A percentile compares a stretch with the other conserved stretches of the same genome.
Evolutionary conservation across 108 stramenopile species (phyloP).

Genomic region (Phaeodactylum tricornutum): DNA sequence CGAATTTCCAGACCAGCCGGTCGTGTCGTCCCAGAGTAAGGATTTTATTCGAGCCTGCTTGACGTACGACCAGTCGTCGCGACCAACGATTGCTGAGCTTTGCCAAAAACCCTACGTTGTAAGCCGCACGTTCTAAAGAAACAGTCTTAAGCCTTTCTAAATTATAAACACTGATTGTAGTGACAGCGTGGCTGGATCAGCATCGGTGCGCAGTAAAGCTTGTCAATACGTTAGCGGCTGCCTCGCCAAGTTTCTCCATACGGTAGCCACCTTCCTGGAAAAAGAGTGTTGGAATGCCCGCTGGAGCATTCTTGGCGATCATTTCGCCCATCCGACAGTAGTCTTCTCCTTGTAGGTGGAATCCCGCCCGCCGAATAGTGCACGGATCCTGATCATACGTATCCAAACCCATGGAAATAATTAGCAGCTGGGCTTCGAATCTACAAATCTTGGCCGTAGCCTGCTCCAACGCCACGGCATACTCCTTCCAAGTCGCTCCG

Average conservation of each 20-base stretch:
- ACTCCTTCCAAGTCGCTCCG: constrained; percentile 50
- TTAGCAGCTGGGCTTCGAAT: constrained; percentile 41
- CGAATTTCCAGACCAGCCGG: constrained; percentile 74
- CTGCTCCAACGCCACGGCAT: constrained; percentile 31
- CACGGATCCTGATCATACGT: constrained; percentile 62
- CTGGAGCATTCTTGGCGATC: constrained; percentile 21
- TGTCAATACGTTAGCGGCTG: constrained; percentile 60
- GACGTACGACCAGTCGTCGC: constrained; percentile 75
- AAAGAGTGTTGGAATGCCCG: constrained; percentile 34
- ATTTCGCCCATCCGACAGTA: constrained; percentile 43
- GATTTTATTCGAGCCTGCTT: constrained; percentile 89
- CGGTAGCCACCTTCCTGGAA: constrained; percentile 78
- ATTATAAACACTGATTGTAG: too few species aligned
- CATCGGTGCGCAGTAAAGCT: constrained; percentile 19
- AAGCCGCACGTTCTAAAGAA: neutral
- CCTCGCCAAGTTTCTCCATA: constrained; percentile 59
- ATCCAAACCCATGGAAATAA: constrained; percentile 71
- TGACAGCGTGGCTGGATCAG: too few species aligned
- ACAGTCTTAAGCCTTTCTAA: too few species aligned
- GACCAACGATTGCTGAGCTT: constrained; percentile 84
- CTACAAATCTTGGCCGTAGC: constrained; percentile 31
- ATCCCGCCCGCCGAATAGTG: constrained; percentile 55
- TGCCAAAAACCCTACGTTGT: constrained; percentile 74
- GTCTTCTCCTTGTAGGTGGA: constrained; percentile 40
- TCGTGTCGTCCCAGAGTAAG: constrained; percentile 86